phyloP scores from a whole-genome alignment of 768 basidiomycete species.

The Punctularia strigosozonata region DNA sequence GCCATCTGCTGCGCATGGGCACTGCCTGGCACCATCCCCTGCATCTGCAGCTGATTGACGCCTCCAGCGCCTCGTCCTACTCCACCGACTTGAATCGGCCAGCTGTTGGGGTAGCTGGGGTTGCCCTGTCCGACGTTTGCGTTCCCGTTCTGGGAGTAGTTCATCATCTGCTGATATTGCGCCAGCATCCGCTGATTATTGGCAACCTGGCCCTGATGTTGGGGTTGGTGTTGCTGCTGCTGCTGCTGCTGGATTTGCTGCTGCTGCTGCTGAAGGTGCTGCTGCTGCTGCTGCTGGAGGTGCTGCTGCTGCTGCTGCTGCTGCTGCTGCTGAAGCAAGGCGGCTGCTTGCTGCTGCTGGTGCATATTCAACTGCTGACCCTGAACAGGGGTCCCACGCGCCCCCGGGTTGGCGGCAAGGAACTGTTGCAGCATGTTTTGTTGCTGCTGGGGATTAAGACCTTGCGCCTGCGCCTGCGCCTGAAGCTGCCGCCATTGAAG shows the following conservation, averaged over 20 bases:
- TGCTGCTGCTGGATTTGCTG: slow-evolving; percentile 4
- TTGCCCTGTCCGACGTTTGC: neutral
- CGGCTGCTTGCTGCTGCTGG: slow-evolving; percentile 13
- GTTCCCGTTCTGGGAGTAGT: slow-evolving; percentile 9
- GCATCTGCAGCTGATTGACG: slow-evolving; percentile 11
- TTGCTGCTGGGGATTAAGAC: slow-evolving; percentile 2
- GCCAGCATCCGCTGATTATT: slow-evolving; percentile 8
- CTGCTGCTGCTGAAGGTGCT: slow-evolving; percentile 1
- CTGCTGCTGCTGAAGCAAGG: slow-evolving; percentile 5
- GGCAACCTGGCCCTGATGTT: slow-evolving; percentile 8
- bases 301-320: slow-evolving; percentile 6
- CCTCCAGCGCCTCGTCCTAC: slow-evolving; percentile 11
- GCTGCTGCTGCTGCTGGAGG: slow-evolving; percentile 4
- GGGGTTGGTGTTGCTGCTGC: slow-evolving; percentile 7
- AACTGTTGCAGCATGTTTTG: slow-evolving; percentile 12
- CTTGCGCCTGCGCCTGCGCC: slow-evolving; percentile 5
- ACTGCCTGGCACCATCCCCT: slow-evolving; percentile 16
- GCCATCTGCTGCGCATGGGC: slow-evolving; percentile 18
- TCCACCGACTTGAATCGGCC: slow-evolving; percentile 12
- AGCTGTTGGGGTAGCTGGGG: slow-evolving; percentile 10
- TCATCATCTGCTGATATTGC: slow-evolving; percentile 12
- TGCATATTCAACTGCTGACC: slow-evolving; percentile 8
- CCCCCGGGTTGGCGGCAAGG: slow-evolving; percentile 1
- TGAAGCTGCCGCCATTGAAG: slow-evolving; percentile 2
- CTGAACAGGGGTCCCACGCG: neutral